Percentiles rank a stretch among this genome's conserved stretches.
These are phyloP conservation scores for Phytophthora sp. DNA, from an alignment of 352 stramenopile species.

Conservation along the genomic window DNA sequence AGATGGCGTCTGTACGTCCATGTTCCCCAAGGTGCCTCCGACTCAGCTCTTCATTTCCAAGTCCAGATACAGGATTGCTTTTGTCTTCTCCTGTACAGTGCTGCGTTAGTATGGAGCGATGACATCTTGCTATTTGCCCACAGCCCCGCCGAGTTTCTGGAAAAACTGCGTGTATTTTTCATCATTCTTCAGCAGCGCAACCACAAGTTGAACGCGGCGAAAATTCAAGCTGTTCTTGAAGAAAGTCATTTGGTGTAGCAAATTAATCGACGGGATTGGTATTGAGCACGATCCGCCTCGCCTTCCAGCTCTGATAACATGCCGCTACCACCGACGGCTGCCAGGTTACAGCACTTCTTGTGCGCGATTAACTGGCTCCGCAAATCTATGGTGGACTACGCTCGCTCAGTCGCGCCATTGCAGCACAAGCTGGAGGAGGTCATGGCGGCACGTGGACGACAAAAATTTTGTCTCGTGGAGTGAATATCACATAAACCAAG, in stretches of 20 bases:
- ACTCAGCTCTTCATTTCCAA: constrained; percentile 14
- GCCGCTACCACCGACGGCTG: neutral
- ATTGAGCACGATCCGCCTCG: constrained; percentile 7
- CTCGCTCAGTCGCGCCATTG: neutral
- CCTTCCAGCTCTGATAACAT: neutral
- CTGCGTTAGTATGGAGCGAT: constrained; percentile 28
- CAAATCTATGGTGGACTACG: neutral
- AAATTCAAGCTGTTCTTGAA: constrained; percentile 18
- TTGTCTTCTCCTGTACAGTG: neutral
- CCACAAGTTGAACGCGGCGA: constrained; percentile 30
- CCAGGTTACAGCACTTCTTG: neutral
- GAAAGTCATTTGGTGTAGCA: constrained; percentile 24
- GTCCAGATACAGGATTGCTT: neutral
- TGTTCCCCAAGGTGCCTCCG: neutral
- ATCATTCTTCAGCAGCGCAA: neutral
- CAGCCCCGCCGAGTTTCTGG: constrained; percentile 11
- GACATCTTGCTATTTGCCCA: constrained; percentile 30
- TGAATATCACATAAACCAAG: neutral
- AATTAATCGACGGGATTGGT: constrained; percentile 3
- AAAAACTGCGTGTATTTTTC: constrained; percentile 10
- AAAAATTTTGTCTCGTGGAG: neutral
- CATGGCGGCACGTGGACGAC: neutral
- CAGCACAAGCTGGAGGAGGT: neutral
- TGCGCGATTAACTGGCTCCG: neutral
- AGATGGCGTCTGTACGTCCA: constrained; percentile 17